Conservation (phyloP, 2,329 filamentous ascomycete species). For the Pseudomassariella vexata region DNA sequence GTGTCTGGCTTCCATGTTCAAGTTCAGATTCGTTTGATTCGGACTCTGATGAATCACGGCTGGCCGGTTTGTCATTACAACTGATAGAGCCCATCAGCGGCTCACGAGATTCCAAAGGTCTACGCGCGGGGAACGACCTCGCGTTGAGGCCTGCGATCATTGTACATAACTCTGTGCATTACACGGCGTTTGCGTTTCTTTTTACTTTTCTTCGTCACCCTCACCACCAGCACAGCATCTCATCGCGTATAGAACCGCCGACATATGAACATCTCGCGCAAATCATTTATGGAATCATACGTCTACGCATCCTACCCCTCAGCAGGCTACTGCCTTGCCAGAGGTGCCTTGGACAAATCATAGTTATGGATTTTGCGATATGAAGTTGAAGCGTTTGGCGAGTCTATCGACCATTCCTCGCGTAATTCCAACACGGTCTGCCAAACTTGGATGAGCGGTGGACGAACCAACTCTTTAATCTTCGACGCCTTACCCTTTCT, state of each 20-base stretch:
- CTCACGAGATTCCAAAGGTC: too few relatives aligned
- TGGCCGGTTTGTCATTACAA: too few relatives aligned
- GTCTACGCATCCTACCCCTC: slow-evolving; percentile 52
- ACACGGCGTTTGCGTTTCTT: too few relatives aligned
- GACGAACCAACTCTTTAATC: slow-evolving; percentile 2
- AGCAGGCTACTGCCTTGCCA: slow-evolving; percentile 38
- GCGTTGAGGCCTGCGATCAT: too few relatives aligned
- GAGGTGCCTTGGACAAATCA: slow-evolving; percentile 55
- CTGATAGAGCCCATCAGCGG: too few relatives aligned
- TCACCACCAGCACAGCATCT: too few relatives aligned
- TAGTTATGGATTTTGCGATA: slow-evolving; percentile 57
- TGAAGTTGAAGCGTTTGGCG: slow-evolving; percentile 10
- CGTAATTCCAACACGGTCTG: not conserved
- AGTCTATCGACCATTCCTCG: slow-evolving; percentile 4
- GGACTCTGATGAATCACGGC: too few relatives aligned
- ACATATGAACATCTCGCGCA: slow-evolving; percentile 44
- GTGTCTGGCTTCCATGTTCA: too few relatives aligned
- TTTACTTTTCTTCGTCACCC: too few relatives aligned
- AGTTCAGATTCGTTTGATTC: too few relatives aligned
- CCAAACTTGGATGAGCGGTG: slow-evolving; percentile 9
- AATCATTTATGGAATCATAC: slow-evolving; percentile 48
- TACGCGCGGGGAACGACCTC: too few relatives aligned
- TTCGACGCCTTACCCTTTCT: not conserved
- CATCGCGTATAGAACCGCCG: slow-evolving; percentile 28
- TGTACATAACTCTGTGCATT: too few relatives aligned